Percentiles rank a stretch among this genome's conserved stretches.
Conservation (phyloP, 768 basidiomycete species). For the Trametes cingulata region DNA sequence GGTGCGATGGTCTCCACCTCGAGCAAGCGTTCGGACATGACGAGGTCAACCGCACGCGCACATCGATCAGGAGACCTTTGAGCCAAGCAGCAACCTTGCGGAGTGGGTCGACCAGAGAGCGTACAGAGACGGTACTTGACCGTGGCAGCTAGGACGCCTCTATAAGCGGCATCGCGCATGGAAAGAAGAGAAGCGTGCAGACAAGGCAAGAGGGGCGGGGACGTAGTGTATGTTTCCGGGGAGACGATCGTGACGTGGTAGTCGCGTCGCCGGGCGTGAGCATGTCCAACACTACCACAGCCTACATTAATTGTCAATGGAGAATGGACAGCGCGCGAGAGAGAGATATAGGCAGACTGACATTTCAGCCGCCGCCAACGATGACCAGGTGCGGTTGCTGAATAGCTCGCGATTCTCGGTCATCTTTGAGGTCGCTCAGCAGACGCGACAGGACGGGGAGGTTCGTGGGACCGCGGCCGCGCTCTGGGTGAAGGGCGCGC, state of each 20-base stretch:
- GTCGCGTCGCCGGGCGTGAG: slow-evolving; percentile 75
- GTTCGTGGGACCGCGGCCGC: slow-evolving; percentile 92
- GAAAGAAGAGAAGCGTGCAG: neutral
- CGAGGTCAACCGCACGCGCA: slow-evolving; percentile 88
- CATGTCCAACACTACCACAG: slow-evolving; percentile 78
- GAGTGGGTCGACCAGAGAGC: slow-evolving; percentile 92
- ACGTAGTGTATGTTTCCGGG: slow-evolving; percentile 88
- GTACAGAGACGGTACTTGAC: slow-evolving; percentile 93
- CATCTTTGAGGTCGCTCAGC: slow-evolving; percentile 84
- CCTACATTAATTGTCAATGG: too few relatives aligned
- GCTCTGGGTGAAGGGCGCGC: slow-evolving; percentile 78
- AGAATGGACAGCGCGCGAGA: too few relatives aligned
- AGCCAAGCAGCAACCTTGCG: slow-evolving; percentile 93
- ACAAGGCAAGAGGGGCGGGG: slow-evolving; percentile 92
- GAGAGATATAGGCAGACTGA: slow-evolving; percentile 32
- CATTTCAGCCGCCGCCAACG: slow-evolving; percentile 96
- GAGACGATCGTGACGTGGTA: slow-evolving; percentile 92
- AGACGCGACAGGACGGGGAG: slow-evolving; percentile 77
- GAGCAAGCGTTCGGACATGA: slow-evolving; percentile 83
- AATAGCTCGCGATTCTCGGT: slow-evolving; percentile 71
- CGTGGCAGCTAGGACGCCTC: slow-evolving; percentile 65
- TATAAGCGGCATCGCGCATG: neutral
- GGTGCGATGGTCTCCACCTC: slow-evolving; percentile 74
- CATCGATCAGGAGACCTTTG: slow-evolving; percentile 82
- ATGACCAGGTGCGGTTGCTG: slow-evolving; percentile 85